These are phyloP conservation scores for Aspergillus spinulosporus DNA, from an alignment of 2,329 filamentous ascomycete genomes.

Conservation along the genomic window DNA sequence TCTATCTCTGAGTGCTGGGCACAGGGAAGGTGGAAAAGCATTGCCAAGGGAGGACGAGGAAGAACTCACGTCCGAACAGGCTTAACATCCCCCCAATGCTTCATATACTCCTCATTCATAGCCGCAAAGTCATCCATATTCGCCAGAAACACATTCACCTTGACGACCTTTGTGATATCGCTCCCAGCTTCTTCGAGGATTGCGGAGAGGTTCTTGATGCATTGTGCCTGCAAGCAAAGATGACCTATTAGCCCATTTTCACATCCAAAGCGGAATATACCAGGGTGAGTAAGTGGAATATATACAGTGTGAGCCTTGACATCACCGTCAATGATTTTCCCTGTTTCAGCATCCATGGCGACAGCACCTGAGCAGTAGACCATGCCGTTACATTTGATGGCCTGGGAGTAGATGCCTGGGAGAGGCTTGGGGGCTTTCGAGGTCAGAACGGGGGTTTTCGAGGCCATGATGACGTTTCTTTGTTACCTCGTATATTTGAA, in stretches of 20 bases:
- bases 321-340: constrained; percentile 57
- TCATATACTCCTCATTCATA: constrained; percentile 84
- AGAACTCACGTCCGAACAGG: constrained; percentile 50
- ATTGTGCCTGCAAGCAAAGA: constrained; percentile 47
- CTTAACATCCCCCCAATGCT: constrained; percentile 66
- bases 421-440: constrained; percentile 54
- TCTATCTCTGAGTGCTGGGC: too few species aligned
- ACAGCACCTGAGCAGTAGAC: constrained; percentile 71
- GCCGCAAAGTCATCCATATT: constrained; percentile 67
- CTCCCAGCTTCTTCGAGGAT: constrained; percentile 63
- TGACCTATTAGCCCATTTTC: not conserved
- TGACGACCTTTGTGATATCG: constrained; percentile 61
- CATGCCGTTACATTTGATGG: constrained; percentile 63
- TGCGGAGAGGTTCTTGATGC: constrained; percentile 59
- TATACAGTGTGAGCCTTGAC: constrained; percentile 56
- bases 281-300: not conserved
- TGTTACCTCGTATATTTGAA: not conserved
- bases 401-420: constrained; percentile 59
- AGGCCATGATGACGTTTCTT: constrained; percentile 29
- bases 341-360: constrained; percentile 57
- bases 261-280: too few species aligned
- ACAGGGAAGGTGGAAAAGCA: not conserved
- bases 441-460: constrained; percentile 46
- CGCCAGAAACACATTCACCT: constrained; percentile 66
- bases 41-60: not conserved